Conservation (phyloP, 225 moss, liverwort and hornwort species). For the Lunularia cruciata region DNA sequence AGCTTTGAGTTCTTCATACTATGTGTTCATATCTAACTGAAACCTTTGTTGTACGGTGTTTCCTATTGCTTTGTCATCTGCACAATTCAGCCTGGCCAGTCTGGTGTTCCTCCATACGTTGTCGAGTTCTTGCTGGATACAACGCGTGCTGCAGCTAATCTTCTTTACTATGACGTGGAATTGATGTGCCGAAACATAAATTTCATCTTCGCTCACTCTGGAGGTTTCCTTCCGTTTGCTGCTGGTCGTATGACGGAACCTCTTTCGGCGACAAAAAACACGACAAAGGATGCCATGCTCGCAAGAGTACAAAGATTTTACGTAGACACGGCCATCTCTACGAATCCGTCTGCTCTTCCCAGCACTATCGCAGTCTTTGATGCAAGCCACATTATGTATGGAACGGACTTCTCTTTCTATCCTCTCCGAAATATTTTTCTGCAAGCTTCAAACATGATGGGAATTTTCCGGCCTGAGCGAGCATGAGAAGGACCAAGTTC, state of each 20-base stretch:
- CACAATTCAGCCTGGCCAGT: not conserved
- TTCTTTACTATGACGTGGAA: not conserved
- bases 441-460: too few species aligned
- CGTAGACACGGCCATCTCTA: conserved; percentile 17
- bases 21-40: not conserved
- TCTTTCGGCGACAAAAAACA: not conserved
- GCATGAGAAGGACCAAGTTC: too few species aligned
- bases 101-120: conserved; percentile 7
- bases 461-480: too few species aligned
- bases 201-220: conserved; percentile 16
- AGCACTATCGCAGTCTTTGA: conserved; percentile 18
- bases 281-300: not conserved
- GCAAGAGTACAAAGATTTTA: conserved; percentile 16
- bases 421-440: too few species aligned
- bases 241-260: not conserved
- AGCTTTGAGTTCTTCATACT: too few species aligned
- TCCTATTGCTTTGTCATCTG: not conserved
- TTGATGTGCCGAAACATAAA: conserved; percentile 6
- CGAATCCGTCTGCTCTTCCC: conserved; percentile 19
- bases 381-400: conserved; percentile 17
- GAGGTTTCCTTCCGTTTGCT: conserved; percentile 22
- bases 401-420: conserved; percentile 32
- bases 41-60: not conserved
- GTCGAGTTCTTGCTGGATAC: conserved; percentile 23
- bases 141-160: conserved; percentile 19